Evolutionary conservation across 805 yeast genomes (phyloP).

Genomic region (Grigorovia transvaalensis): DNA sequence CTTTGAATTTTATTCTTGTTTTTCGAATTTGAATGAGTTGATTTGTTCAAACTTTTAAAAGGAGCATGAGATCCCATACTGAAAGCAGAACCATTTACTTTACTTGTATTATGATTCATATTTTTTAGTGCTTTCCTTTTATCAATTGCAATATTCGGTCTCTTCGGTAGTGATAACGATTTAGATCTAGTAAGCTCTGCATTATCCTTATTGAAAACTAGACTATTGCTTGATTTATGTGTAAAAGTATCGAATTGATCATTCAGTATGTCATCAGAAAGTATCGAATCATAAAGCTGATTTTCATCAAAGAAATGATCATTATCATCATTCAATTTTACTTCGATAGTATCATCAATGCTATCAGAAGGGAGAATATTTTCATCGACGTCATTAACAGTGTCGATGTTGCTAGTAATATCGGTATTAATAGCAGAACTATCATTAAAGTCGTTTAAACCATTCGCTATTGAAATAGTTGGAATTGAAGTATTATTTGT

Average conservation of each 20-base stretch:
- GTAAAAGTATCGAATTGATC: neutral
- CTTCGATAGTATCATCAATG: neutral
- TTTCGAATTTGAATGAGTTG: neutral
- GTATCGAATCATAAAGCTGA: constrained; percentile 4
- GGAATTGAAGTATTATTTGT: neutral
- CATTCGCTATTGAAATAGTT: neutral
- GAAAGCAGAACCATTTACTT: no score
- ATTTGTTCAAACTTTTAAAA: neutral
- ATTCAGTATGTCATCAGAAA: neutral
- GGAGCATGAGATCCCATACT: neutral
- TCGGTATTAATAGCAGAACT: neutral
- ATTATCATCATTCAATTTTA: constrained; percentile 1
- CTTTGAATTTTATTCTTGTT: neutral
- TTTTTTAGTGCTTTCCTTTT: constrained; percentile 5
- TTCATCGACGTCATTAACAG: neutral
- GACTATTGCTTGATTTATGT: neutral
- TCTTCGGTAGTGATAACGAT: constrained; percentile 6
- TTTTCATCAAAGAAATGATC: constrained; percentile 5
- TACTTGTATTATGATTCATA: constrained; percentile 4
- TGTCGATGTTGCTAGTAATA: neutral
- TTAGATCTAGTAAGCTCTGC: constrained; percentile 6
- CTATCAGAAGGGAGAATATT: neutral
- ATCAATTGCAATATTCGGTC: constrained; percentile 2
- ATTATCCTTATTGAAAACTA: constrained; percentile 7
- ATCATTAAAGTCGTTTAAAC: neutral